These are phyloP conservation scores for Phlebiopsis flavidoalba DNA, from an alignment of 768 basidiomycete species.

Conservation along the genomic window DNA sequence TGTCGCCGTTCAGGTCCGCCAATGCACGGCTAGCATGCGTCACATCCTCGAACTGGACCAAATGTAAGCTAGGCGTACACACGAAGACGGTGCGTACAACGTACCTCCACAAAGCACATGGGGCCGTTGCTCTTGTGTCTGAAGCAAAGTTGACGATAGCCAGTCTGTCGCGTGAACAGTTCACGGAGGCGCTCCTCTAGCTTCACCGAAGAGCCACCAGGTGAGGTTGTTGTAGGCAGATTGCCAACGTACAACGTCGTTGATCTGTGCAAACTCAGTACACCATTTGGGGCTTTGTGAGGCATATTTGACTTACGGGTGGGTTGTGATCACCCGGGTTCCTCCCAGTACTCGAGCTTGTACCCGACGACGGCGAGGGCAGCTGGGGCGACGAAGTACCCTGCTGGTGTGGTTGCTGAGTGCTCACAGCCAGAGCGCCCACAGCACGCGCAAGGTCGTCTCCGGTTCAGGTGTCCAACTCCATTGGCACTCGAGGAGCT, in stretches of 20 bases:
- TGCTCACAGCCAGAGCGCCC: constrained; percentile 46
- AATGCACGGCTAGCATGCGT: constrained; percentile 80
- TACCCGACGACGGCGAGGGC: constrained; percentile 69
- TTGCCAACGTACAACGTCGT: constrained; percentile 99
- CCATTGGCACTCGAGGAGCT: constrained; percentile 41
- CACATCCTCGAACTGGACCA: constrained; percentile 82
- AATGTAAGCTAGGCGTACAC: not conserved
- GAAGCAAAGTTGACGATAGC: constrained; percentile 91
- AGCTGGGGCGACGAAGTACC: constrained; percentile 68
- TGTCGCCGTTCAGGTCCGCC: constrained; percentile 85
- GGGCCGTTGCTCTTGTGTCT: constrained; percentile 96
- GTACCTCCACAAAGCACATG: constrained; percentile 98
- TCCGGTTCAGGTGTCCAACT: constrained; percentile 28
- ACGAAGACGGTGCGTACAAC: constrained; percentile 6
- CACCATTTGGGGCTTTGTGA: not conserved
- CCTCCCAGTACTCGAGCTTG: constrained; percentile 37
- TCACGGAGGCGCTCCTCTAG: constrained; percentile 85
- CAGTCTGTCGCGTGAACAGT: constrained; percentile 73
- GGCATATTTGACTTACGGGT: constrained; percentile 47
- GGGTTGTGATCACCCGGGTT: constrained; percentile 84
- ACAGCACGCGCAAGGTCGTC: constrained; percentile 29
- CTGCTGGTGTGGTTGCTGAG: constrained; percentile 34
- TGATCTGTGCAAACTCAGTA: constrained; percentile 50
- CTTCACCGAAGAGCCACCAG: constrained; percentile 66
- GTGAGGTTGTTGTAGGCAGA: constrained; percentile 74